phyloP scores from a whole-genome alignment of 2,329 filamentous ascomycete genomes.

The Akanthomyces dipterigenus region DNA sequence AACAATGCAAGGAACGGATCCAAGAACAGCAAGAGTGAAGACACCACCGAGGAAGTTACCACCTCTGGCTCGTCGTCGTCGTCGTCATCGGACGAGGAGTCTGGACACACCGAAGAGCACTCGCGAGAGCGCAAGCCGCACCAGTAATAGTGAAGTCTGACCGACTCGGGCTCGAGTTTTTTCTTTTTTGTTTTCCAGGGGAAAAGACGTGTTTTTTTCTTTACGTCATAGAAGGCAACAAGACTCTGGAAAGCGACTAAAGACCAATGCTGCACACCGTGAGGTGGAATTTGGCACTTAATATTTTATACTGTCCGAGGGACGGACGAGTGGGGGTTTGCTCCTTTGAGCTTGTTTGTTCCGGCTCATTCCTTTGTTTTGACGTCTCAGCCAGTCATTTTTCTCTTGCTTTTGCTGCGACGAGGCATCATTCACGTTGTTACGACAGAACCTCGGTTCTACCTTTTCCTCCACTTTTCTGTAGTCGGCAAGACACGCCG shows the following conservation, averaged over 20 bases:
- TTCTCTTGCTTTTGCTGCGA: not conserved
- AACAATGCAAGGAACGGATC: conserved; percentile 25
- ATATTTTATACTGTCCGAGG: not conserved
- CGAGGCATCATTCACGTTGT: conserved; percentile 1
- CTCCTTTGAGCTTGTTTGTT: not conserved
- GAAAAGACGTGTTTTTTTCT: not conserved
- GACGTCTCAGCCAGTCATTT: not conserved
- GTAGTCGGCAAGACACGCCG: not conserved
- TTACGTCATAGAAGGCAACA: conserved; percentile 9
- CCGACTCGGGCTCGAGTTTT: not conserved
- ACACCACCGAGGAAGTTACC: conserved; percentile 21
- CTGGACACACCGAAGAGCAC: conserved; percentile 26
- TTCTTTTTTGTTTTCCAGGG: not conserved
- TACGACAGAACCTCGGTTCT: conserved; percentile 3
- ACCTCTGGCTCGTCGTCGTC: conserved; percentile 25
- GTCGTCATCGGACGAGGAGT: conserved; percentile 31
- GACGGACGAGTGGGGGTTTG: not conserved
- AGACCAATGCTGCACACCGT: conserved; percentile 7
- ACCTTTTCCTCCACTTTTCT: not conserved
- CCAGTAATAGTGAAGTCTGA: not conserved
- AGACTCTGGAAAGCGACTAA: not conserved
- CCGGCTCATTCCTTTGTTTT: not conserved
- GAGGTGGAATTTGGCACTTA: conserved; percentile 4
- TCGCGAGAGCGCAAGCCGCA: conserved; percentile 17
- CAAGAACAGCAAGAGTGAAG: conserved; percentile 24